A percentile compares a stretch with the other conserved stretches of the same genome.
Conservation (phyloP, 345 rosid genomes). For the Rhodamnia rubescens region DNA sequence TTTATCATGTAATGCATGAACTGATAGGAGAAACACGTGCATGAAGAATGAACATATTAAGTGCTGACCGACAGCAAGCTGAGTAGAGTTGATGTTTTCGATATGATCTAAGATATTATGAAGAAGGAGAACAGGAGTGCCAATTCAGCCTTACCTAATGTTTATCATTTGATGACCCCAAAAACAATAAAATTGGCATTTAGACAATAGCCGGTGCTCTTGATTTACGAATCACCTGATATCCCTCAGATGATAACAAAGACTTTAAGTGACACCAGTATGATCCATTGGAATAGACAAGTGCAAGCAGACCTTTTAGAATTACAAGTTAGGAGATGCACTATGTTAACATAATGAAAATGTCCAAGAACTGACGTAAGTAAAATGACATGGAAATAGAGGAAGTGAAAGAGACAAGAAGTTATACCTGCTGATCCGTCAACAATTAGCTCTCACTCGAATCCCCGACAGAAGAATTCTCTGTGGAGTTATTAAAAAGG, state of each 20-base stretch:
- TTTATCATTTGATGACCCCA: background rate
- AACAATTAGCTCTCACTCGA: background rate
- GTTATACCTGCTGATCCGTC: background rate
- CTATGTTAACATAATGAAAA: background rate
- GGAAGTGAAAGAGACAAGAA: background rate
- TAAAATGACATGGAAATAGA: background rate
- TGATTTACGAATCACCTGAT: background rate
- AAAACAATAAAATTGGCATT: background rate
- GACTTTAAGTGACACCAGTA: background rate
- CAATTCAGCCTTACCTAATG: background rate
- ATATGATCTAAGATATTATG: background rate
- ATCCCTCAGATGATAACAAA: background rate
- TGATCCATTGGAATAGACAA: background rate
- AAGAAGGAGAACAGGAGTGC: background rate
- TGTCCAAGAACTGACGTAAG: background rate
- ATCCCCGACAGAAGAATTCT: background rate
- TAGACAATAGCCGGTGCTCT: background rate
- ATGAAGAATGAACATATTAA: background rate
- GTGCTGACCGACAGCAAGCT: background rate
- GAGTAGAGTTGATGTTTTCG: background rate
- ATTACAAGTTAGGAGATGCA: background rate
- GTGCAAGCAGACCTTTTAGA: background rate
- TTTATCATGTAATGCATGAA: background rate
- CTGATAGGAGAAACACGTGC: background rate
- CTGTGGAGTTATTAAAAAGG: background rate